A percentile compares a stretch with the other conserved stretches of the same genome.
phyloP scores from a whole-genome alignment of 768 basidiomycete genomes.

The Boletus sp. region DNA sequence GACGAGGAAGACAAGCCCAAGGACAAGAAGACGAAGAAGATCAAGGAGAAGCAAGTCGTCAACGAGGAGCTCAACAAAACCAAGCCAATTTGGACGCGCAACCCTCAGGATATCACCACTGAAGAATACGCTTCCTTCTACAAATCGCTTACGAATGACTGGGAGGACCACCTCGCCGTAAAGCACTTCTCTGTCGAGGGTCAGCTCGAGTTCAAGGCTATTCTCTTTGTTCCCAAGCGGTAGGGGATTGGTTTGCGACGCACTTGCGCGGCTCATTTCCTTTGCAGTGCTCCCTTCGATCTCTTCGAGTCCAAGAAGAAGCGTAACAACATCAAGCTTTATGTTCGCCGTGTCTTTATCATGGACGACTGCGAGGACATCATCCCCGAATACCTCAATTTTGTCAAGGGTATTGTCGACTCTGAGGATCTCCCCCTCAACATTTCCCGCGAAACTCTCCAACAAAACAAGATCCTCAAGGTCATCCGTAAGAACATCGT shows the following conservation, averaged over 20 bases:
- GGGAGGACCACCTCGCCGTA: constrained; percentile 99
- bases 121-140: constrained; percentile 98
- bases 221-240: constrained; percentile 97
- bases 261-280: background rate
- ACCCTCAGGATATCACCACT: constrained; percentile 86
- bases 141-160: constrained; percentile 99
- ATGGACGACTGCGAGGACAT: constrained; percentile 99
- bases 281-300: constrained; percentile 87
- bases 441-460: constrained; percentile 99
- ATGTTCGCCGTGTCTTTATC: constrained; percentile 99
- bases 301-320: constrained; percentile 99
- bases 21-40: constrained; percentile 91
- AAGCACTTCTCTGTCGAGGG: constrained; percentile 99
- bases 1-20: constrained; percentile 82
- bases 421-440: constrained; percentile 99
- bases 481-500: constrained; percentile 99
- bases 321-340: constrained; percentile 99
- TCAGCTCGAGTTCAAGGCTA: constrained; percentile 99
- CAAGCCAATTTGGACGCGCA: constrained; percentile 99
- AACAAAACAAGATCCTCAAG: constrained; percentile 99
- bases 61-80: constrained; percentile 99
- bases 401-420: constrained; percentile 99
- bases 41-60: constrained; percentile 82
- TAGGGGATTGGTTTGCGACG: constrained; percentile 33
- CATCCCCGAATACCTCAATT: constrained; percentile 99